Conservation (phyloP, 2,329 filamentous ascomycete species). For the Fusarium devonianum region DNA sequence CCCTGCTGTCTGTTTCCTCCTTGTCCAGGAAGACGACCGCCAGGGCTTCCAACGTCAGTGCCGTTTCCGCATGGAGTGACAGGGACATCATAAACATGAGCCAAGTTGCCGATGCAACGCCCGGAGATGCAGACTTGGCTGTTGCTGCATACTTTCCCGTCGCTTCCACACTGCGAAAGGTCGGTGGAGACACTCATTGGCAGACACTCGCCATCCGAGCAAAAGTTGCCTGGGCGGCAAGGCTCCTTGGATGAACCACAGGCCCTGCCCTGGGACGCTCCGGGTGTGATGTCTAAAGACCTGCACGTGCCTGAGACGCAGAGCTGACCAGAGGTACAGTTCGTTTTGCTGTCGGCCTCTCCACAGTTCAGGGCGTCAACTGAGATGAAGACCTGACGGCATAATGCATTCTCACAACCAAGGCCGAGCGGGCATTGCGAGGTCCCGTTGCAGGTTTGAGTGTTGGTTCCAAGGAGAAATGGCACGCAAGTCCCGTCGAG, state of each 20-base stretch:
- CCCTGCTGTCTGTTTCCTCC: not conserved
- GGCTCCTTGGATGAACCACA: conserved; percentile 10
- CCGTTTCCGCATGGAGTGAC: conserved; percentile 9
- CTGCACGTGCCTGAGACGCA: conserved; percentile 21
- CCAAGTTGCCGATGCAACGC: conserved; percentile 16
- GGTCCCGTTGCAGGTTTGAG: conserved; percentile 19
- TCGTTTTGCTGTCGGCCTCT: not conserved
- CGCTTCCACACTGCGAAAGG: conserved; percentile 14
- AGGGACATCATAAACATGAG: not conserved
- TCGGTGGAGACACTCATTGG: conserved; percentile 19
- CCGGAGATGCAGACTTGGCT: conserved; percentile 22
- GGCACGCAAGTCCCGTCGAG: conserved; percentile 29
- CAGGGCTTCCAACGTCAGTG: conserved; percentile 8
- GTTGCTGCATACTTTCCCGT: conserved; percentile 8
- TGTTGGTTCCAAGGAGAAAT: conserved; percentile 25
- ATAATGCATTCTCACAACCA: conserved; percentile 12
- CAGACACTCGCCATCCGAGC: conserved; percentile 8
- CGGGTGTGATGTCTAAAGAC: conserved; percentile 15
- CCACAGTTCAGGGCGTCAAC: conserved; percentile 24
- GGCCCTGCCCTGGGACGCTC: not conserved
- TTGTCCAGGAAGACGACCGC: conserved; percentile 12
- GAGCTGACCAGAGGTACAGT: conserved; percentile 21
- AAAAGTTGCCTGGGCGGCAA: conserved; percentile 19
- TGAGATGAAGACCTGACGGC: conserved; percentile 21
- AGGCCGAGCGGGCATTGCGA: conserved; percentile 14